Evolutionary conservation across 2,329 filamentous ascomycete species (phyloP).

Genomic region (Trichoderma arundinaceum): DNA sequence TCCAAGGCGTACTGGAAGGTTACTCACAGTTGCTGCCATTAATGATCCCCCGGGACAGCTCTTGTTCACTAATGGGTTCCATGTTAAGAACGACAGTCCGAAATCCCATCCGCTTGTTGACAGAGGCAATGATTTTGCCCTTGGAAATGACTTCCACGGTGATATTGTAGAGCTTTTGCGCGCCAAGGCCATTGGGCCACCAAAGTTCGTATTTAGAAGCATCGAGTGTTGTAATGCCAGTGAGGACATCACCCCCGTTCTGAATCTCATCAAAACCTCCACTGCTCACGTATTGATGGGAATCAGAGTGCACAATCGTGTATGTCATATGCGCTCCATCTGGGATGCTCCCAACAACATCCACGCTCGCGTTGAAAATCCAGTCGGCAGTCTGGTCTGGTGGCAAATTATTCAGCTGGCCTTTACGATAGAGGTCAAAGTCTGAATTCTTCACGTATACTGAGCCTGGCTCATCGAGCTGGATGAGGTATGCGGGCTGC

Average conservation of each 20-base stretch:
- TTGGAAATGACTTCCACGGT: background rate
- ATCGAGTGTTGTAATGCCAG: slow-evolving; percentile 2
- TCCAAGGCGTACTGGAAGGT: background rate
- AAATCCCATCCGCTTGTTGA: slow-evolving; percentile 17
- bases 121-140: background rate
- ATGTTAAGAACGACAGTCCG: slow-evolving; percentile 18
- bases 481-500: slow-evolving; percentile 17
- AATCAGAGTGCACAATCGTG: slow-evolving; percentile 6
- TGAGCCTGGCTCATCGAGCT: background rate
- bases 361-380: slow-evolving; percentile 16
- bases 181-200: slow-evolving; percentile 17
- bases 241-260: slow-evolving; percentile 8
- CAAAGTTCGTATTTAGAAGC: slow-evolving; percentile 16
- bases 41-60: slow-evolving; percentile 13
- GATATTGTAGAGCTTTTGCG: slow-evolving; percentile 13
- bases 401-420: slow-evolving; percentile 16
- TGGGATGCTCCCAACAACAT: slow-evolving; percentile 7
- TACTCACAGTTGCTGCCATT: slow-evolving; percentile 16
- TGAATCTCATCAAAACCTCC: background rate
- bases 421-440: slow-evolving; percentile 14
- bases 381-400: slow-evolving; percentile 15
- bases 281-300: background rate
- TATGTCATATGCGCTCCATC: background rate
- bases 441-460: slow-evolving; percentile 19
- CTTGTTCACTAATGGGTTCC: slow-evolving; percentile 10